phyloP scores from a whole-genome alignment of 345 rosid species.

The Acer yangbiense region DNA sequence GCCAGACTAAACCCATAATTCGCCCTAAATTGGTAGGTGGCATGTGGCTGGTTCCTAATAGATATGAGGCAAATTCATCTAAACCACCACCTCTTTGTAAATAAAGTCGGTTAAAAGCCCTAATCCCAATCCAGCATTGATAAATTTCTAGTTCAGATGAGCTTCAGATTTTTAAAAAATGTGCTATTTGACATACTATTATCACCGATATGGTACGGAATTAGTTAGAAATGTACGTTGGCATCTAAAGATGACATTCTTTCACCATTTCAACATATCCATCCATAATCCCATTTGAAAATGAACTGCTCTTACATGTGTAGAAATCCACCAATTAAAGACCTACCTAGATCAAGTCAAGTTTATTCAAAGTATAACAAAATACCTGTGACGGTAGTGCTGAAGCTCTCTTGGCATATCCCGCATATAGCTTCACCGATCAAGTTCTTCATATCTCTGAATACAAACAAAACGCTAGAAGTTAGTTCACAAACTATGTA shows the following conservation, averaged over 20 bases:
- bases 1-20: neutral
- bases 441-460: conserved; percentile 91
- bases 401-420: conserved; percentile 88
- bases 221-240: neutral
- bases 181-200: neutral
- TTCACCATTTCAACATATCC: too few species aligned
- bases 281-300: too few species aligned
- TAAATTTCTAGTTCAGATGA: neutral
- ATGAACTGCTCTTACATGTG: neutral
- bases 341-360: neutral
- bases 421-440: conserved; percentile 78
- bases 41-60: neutral
- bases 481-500: neutral
- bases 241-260: too few species aligned
- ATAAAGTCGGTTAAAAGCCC: neutral
- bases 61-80: neutral
- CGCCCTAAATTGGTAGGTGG: neutral
- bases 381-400: conserved; percentile 83
- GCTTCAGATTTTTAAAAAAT: neutral
- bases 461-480: conserved; percentile 10
- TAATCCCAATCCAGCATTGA: neutral
- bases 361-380: neutral
- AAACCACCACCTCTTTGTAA: neutral
- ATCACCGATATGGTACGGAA: neutral
- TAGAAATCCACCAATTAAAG: neutral